Conservation (phyloP, 106 monocot genomes). For the Alisma plantagoaquatica region DNA sequence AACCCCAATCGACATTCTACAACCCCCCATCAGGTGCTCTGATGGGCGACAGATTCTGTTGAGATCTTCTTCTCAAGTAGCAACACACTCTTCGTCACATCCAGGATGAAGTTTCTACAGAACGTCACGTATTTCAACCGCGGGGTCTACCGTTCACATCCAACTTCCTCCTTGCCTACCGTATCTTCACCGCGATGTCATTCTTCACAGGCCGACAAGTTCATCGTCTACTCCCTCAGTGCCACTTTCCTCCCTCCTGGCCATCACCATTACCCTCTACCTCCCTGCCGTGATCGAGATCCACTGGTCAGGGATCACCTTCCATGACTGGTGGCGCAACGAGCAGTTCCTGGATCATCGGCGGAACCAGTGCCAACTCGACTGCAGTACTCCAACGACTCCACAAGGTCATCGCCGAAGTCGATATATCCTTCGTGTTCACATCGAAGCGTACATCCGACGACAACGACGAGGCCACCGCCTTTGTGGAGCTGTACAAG, state of each 20-base stretch:
- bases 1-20: too few species aligned
- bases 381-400: conserved; percentile 87
- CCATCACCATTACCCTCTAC: too few species aligned
- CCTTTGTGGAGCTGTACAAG: conserved; percentile 62
- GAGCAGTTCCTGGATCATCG: conserved; percentile 99
- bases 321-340: conserved; percentile 98
- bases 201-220: too few species aligned
- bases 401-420: conserved; percentile 78
- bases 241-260: too few species aligned
- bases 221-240: too few species aligned
- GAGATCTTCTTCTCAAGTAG: conserved; percentile 99
- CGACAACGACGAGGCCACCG: conserved; percentile 43
- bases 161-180: too few species aligned
- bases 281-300: too few species aligned
- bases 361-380: conserved; percentile 90
- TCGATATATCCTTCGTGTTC: conserved; percentile 86
- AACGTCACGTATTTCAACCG: too few species aligned
- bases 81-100: conserved; percentile 73
- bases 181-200: too few species aligned
- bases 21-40: conserved; percentile 92
- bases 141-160: too few species aligned
- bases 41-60: conserved; percentile 95
- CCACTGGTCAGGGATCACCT: conserved; percentile 83
- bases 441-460: conserved; percentile 65
- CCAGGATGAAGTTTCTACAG: conserved; percentile 90